Conservation (phyloP, 1,284 basidiomycete species). For the Papiliotrema flavescens region DNA sequence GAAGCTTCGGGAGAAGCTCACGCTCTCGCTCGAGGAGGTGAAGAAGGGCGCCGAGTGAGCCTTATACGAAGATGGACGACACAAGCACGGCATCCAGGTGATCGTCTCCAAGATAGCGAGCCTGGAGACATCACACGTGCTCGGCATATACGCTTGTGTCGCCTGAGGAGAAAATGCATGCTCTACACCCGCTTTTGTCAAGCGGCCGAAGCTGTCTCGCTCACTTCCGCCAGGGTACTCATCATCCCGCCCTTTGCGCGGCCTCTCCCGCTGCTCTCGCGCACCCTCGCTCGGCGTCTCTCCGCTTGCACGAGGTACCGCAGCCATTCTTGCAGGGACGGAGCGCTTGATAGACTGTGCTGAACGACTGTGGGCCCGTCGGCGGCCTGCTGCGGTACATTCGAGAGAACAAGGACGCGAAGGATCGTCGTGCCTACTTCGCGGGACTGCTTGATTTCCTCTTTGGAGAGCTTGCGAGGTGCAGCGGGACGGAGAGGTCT, state of each 20-base stretch:
- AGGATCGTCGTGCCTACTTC: not conserved
- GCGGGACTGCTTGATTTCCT: not conserved
- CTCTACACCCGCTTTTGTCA: not conserved
- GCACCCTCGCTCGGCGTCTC: not conserved
- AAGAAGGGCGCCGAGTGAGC: slow-evolving; percentile 36
- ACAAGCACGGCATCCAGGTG: too few relatives aligned
- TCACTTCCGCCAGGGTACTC: not conserved
- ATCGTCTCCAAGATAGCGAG: not conserved
- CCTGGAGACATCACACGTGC: too few relatives aligned
- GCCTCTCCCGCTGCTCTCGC: not conserved
- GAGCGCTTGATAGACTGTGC: too few relatives aligned
- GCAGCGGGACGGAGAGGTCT: not conserved
- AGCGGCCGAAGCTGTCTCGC: not conserved
- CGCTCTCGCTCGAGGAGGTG: slow-evolving; percentile 33
- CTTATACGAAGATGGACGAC: not conserved
- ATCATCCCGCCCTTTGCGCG: not conserved
- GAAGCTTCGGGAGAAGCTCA: slow-evolving; percentile 35
- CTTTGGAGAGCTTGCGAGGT: slow-evolving; percentile 1
- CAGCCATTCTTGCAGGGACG: not conserved
- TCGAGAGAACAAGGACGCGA: too few relatives aligned
- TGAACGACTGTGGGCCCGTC: too few relatives aligned
- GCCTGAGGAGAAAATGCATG: too few relatives aligned
- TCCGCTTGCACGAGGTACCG: not conserved
- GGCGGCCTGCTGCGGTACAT: too few relatives aligned
- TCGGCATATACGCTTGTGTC: too few relatives aligned